Evolutionary conservation across 495 filamentous ascomycete genomes (phyloP), one percentile per base, ranked within the genome.

Genomic region (Trichoderma erinaceum): DNA sequence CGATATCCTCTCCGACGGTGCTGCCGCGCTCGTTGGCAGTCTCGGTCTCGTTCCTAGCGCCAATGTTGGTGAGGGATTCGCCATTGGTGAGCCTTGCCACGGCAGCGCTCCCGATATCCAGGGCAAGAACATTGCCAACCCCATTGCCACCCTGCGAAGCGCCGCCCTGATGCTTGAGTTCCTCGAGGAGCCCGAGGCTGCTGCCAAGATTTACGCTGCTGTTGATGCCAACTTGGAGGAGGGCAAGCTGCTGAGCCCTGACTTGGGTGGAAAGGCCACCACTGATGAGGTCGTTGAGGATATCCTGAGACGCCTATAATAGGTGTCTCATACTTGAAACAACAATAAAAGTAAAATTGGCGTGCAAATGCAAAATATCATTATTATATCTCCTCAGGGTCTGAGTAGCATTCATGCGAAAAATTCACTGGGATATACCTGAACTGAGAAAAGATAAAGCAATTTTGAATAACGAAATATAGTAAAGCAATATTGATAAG

Each of bases 41-140:
- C 80, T 99, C 56, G 95, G 95, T 68, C 86, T 99, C 10, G 96
- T 99, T 1, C 95, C 95, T n/a, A 90, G 86, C 69, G 95, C 95
- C 67, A 99, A 99, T 78, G 96, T 99, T 38, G 93, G 95, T 72
- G 90, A 97, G 75, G 85, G 82, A 43, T 97, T 99, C 74, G 96
- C 90, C 71, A 98, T 99, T 70, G 95, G 95, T 70, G 95, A 99
- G 85, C 95, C 95, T 67, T 99, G 95, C 82, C 95, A 99, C 79
- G 95, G 95, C 32, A 91, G 87, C 74, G 95, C 95, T 63, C 95
- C 95, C 12, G 95, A 99, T 75, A 99, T 99, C 74, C 87, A 92
- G 86, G 96, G 96, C 67, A 81, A 88, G 81, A 88, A 89, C 65
- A 92, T 99, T 74, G 92, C 95, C 71, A 98, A 99, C 81, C 95